Percentiles rank a stretch among this genome's conserved stretches.
Conservation (phyloP, 768 basidiomycete genomes). For the Trametes cinnabarina region DNA sequence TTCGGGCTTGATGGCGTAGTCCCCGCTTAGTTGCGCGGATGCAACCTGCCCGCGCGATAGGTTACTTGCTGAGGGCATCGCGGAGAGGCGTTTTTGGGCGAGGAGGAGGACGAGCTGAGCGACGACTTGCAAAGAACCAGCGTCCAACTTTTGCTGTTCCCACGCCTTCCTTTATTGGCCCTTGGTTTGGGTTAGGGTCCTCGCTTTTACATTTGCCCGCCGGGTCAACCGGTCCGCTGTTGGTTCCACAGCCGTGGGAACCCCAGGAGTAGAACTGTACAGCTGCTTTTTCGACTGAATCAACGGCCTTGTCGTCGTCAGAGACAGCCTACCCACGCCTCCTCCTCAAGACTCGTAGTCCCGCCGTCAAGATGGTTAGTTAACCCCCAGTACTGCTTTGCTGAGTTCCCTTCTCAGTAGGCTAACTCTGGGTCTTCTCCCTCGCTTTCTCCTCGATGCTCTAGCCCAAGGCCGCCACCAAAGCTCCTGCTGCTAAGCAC, state of each 20-base stretch:
- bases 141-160: conserved; percentile 14
- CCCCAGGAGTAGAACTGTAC: conserved; percentile 47
- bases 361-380: conserved; percentile 67
- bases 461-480: conserved; percentile 62
- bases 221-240: background rate
- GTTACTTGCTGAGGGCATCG: conserved; percentile 44
- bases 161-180: background rate
- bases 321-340: conserved; percentile 27
- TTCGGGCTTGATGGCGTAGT: conserved; percentile 84
- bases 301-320: conserved; percentile 8
- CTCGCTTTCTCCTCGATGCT: conserved; percentile 29
- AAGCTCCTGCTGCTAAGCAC: conserved; percentile 55
- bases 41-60: conserved; percentile 69
- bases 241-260: conserved; percentile 23
- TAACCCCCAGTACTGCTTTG: conserved; percentile 65
- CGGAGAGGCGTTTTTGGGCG: conserved; percentile 5
- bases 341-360: conserved; percentile 21
- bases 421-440: conserved; percentile 52
- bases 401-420: conserved; percentile 93
- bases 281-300: conserved; percentile 36
- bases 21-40: conserved; percentile 68
- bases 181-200: conserved; percentile 7
- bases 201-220: background rate
- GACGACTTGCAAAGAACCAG: background rate
- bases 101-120: background rate